Evolutionary conservation across 352 stramenopile genomes (phyloP).

Genomic region (Blastocystis sp.): DNA sequence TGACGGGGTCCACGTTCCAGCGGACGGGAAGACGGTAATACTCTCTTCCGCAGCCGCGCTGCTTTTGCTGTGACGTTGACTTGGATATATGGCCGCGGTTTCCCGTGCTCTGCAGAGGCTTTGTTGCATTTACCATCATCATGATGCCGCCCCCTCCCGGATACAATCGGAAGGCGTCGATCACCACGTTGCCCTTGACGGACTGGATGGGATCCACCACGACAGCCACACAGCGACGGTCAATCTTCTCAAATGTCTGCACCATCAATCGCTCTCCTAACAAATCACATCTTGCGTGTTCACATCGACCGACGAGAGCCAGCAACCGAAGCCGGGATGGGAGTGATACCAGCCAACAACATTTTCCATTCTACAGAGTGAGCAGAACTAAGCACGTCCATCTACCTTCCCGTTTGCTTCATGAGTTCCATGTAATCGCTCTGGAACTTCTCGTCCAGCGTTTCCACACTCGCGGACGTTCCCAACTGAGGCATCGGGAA

Average conservation of each 20-base stretch:
- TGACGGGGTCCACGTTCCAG: constrained; percentile 43
- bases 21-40: constrained; percentile 41
- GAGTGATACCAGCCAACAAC: constrained; percentile 96
- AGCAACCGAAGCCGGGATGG: constrained; percentile 97
- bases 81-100: constrained; percentile 45
- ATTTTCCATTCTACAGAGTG: constrained; percentile 70
- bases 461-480: constrained; percentile 82
- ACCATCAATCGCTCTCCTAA: not conserved
- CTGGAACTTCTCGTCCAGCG: constrained; percentile 97
- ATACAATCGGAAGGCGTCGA: constrained; percentile 86
- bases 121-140: not conserved
- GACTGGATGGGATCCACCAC: constrained; percentile 98
- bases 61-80: constrained; percentile 35
- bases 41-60: constrained; percentile 43
- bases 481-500: constrained; percentile 97
- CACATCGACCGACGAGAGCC: constrained; percentile 95
- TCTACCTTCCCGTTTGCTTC: constrained; percentile 81
- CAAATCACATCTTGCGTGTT: constrained; percentile 83
- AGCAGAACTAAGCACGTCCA: not conserved
- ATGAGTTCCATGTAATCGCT: constrained; percentile 99
- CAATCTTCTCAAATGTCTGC: constrained; percentile 91
- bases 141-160: not conserved
- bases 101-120: constrained; percentile 31
- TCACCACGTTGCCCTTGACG: constrained; percentile 97
- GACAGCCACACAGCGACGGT: constrained; percentile 85